Percentiles rank a stretch among this genome's conserved stretches.
Conservation (phyloP, 257 asterid genomes). For the Apocynum venetum region DNA sequence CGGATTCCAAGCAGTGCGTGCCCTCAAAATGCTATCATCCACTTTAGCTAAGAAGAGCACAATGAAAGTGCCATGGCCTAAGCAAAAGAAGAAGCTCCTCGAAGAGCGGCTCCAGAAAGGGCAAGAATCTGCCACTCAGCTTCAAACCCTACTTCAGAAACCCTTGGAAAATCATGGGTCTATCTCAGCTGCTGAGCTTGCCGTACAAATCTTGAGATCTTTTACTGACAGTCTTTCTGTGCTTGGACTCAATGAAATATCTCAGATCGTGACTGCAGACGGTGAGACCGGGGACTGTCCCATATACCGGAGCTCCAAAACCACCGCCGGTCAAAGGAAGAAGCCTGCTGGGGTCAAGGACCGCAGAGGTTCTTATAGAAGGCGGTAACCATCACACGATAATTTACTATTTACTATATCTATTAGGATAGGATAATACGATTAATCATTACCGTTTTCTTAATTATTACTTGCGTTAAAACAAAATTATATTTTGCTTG, state of each 20-base stretch:
- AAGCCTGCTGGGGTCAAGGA: conserved; percentile 29
- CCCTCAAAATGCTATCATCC: not conserved
- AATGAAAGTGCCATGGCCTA: conserved; percentile 4
- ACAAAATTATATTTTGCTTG: too few relatives aligned
- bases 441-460: not conserved
- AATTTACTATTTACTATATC: not conserved
- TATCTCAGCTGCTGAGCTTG: conserved; percentile 25
- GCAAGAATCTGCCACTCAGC: conserved; percentile 31
- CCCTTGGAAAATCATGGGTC: conserved; percentile 17
- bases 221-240: conserved; percentile 34
- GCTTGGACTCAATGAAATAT: conserved; percentile 14
- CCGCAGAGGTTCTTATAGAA: conserved; percentile 64
- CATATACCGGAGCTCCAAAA: conserved; percentile 21
- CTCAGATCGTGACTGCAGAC: conserved; percentile 37
- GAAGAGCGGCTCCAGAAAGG: conserved; percentile 37
- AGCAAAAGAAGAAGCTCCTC: not conserved
- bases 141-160: conserved; percentile 34
- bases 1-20: not conserved
- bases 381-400: conserved; percentile 39
- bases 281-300: conserved; percentile 22
- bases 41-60: not conserved
- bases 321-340: conserved; percentile 21
- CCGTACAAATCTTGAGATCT: conserved; percentile 37
- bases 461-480: too few relatives aligned
- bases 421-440: not conserved